Conservation (phyloP, 2,329 filamentous ascomycete genomes). For the Fusarium scirpi region DNA sequence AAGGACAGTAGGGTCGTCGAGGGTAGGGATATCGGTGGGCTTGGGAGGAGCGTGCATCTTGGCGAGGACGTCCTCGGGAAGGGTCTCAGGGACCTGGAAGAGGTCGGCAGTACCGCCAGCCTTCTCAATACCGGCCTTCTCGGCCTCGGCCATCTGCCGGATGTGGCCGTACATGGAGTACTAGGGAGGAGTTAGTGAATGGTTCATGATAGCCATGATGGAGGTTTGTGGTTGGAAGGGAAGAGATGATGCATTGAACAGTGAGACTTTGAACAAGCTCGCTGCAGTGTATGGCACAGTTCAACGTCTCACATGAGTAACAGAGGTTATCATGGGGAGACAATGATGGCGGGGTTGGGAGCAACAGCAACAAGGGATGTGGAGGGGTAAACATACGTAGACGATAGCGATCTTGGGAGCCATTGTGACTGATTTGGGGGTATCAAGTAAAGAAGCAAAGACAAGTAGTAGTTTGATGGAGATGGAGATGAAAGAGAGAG, state of each 20-base stretch:
- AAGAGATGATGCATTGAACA: constrained; percentile 1
- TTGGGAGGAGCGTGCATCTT: constrained; percentile 95
- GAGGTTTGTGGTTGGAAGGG: neutral
- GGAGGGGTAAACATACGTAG: constrained; percentile 70
- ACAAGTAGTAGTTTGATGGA: constrained; percentile 3
- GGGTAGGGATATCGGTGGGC: constrained; percentile 72
- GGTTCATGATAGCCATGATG: neutral
- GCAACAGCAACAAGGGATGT: constrained; percentile 3
- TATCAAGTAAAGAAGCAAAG: constrained; percentile 28
- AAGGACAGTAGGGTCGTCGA: constrained; percentile 69
- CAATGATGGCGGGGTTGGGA: constrained; percentile 5
- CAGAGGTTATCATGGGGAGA: constrained; percentile 8
- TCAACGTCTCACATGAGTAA: constrained; percentile 1
- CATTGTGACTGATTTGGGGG: constrained; percentile 66
- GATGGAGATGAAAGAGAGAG: neutral
- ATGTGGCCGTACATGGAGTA: constrained; percentile 98
- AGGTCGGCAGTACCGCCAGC: constrained; percentile 85
- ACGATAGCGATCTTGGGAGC: constrained; percentile 93
- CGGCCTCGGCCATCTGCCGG: constrained; percentile 83
- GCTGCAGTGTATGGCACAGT: neutral
- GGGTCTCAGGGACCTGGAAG: constrained; percentile 91
- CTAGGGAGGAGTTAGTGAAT: constrained; percentile 57
- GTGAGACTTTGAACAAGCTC: neutral
- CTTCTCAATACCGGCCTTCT: constrained; percentile 89
- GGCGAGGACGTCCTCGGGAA: constrained; percentile 80